Base-by-base conservation (phyloP, 1,139 yeast genomes). In the Pichia cactophila region DNA sequence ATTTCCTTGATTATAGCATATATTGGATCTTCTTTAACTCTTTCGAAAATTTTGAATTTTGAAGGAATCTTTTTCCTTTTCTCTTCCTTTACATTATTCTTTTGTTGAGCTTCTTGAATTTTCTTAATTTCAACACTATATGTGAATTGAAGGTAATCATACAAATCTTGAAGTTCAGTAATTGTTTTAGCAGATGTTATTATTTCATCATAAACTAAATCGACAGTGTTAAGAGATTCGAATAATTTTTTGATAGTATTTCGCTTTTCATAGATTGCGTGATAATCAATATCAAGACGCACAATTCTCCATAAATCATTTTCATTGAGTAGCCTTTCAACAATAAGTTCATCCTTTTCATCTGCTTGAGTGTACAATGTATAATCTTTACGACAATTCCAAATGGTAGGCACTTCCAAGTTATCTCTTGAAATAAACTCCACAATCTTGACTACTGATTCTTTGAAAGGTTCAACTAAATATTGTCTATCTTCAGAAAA, bases 351-450 rank as follows among this genome's bases (percentile, higher is more conserved):
- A 44, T 77, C 79, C 9, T 78, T 77, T 58, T 78, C 83, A 33
- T 46, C 40, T 26, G 60, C 57, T 12, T 63, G 59, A 33, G 86
- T 77, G 57, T 73, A 72, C 48, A 85, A 71, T 38, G 88, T 73
- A 63, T 86, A 89, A 66, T 92, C 97, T 66, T 95, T 85, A 65
- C 97, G 86, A 62, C 89, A 96, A 37, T 90, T 84, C 87, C 96
- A 90, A 53, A 92, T 89, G 62, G 89, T 87, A n/a, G 98, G 97
- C 4, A 92, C 96, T 64, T 92, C 99, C 55, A 84, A 75, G 49
- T 83, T 75, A 47, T 89, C 95, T 57, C 80, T 81, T 12, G 89
- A 75, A 37, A 92, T 71, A 61, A 89, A 89, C 56, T 80, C 89
- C 40, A 92, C 80, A 1, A 86, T 90, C 56, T 84, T 80, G 29